Evolutionary conservation across 129 eudicot genomes (phyloP), one percentile per base, ranked within the genome.

Genomic region (Solidago caesia): DNA sequence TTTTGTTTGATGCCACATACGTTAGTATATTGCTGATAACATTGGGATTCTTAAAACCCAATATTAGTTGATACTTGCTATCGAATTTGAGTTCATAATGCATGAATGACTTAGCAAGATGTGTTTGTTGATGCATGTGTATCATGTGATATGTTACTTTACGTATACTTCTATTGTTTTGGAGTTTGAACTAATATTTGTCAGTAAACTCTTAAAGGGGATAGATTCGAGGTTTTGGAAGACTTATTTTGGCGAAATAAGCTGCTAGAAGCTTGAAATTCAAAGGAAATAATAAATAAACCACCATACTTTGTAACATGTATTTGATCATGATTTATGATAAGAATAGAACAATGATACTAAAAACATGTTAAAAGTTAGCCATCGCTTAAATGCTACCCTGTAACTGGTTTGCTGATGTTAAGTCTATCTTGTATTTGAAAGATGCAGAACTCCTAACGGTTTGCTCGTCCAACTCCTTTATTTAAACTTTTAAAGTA

Each of bases 121-220:
- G 58, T 62, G 41, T 53, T 64, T 78, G 82, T 52, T 78, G n/a
- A 15, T 43, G 52, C 77, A 71, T 71, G 57, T 13, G 57, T 26
- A 26, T 70, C 42, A 21, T 52, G 72, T 70, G 77, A 29, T 21
- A 47, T 67, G 72, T 4, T 53, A 33, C 71, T 3, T 44, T 43
- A 4, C 42, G 27, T 16, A 43, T 4, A 29, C 43, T 46, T 15
- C 6, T 51, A 13, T 33, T 33, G 0, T 21, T 33, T 33, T 33
- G 39, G 39, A 33, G 39, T 33, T 33, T 33, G 39, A 3, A 33
- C 39, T 33, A 33, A 33, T 33, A 33, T 33, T 33, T 33, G 21
- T 21, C 21, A 21, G 21, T 21, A 21, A 0, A 21, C 21, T 21
- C 21, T 21, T 21, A 21, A 21, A 21, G 21, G 21, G 21, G 21